phyloP scores from a whole-genome alignment of 768 basidiomycete species.

The Lactifluus echinatus region DNA sequence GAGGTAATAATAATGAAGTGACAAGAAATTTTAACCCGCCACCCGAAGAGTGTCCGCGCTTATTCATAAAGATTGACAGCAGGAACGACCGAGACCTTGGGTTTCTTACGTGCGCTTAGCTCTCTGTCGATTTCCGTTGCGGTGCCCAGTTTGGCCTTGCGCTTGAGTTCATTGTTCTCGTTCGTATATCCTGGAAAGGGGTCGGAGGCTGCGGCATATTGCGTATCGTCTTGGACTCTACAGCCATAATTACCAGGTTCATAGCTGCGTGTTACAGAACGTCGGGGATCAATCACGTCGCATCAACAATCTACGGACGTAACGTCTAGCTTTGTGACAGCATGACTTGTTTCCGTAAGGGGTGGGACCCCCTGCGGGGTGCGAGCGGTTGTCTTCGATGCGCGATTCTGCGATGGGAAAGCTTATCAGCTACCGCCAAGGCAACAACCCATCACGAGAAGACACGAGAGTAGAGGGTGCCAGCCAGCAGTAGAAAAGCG shows the following conservation, averaged over 20 bases:
- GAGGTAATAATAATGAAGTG: no score
- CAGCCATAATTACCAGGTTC: conserved; percentile 15
- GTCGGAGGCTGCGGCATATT: conserved; percentile 15
- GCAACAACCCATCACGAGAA: not conserved
- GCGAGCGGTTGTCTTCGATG: conserved; percentile 1
- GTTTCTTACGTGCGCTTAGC: conserved; percentile 42
- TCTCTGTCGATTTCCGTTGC: conserved; percentile 20
- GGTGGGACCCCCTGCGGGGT: not conserved
- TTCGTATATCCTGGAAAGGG: conserved; percentile 19
- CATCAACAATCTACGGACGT: not conserved
- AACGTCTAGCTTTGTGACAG: not conserved
- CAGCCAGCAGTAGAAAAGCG: not conserved
- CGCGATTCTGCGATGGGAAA: conserved; percentile 7
- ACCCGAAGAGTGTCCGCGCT: not conserved
- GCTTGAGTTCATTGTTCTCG: conserved; percentile 27
- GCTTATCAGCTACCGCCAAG: not conserved
- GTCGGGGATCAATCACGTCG: not conserved
- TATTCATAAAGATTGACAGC: conserved; percentile 72
- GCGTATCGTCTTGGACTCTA: conserved; percentile 37
- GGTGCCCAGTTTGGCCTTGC: conserved; percentile 24
- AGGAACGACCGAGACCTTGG: conserved; percentile 63
- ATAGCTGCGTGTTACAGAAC: not conserved
- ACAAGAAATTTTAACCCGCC: not conserved
- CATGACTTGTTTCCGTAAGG: not conserved
- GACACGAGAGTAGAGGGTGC: not conserved